Evolutionary conservation across 805 yeast species (phyloP).

Genomic region (Kodamaea hsintzibuensis): DNA sequence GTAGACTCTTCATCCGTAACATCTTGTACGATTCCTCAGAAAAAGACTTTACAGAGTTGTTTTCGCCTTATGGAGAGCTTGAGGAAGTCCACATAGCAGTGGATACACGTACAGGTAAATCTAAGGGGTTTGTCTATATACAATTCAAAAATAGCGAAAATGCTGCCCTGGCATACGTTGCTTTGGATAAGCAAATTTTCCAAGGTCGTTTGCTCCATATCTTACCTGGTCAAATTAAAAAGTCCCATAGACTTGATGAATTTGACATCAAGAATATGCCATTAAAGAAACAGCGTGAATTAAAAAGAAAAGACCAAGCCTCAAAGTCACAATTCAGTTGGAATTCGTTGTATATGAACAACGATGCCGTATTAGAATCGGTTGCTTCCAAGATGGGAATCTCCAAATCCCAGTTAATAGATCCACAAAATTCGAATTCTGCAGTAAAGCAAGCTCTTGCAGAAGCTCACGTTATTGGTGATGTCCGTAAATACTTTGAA

Average conservation of each 20-base stretch:
- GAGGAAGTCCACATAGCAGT: slow-evolving; percentile 92
- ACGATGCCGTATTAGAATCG: slow-evolving; percentile 88
- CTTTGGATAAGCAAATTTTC: slow-evolving; percentile 82
- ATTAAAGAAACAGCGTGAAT: slow-evolving; percentile 83
- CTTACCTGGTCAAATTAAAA: slow-evolving; percentile 80
- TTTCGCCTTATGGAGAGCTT: slow-evolving; percentile 65
- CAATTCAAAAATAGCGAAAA: slow-evolving; percentile 65
- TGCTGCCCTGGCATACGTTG: slow-evolving; percentile 74
- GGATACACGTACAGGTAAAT: slow-evolving; percentile 84
- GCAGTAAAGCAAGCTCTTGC: slow-evolving; percentile 98
- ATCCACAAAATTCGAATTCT: slow-evolving; percentile 81
- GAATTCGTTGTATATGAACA: slow-evolving; percentile 90
- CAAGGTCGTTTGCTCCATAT: slow-evolving; percentile 94
- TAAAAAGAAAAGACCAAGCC: slow-evolving; percentile 83
- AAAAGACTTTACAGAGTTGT: slow-evolving; percentile 68
- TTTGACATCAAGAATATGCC: slow-evolving; percentile 90
- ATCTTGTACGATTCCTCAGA: slow-evolving; percentile 79
- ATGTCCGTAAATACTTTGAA: slow-evolving; percentile 86
- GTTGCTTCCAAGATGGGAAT: slow-evolving; percentile 86
- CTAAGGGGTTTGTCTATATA: slow-evolving; percentile 91
- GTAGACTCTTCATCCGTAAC: slow-evolving; percentile 86
- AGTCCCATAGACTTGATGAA: slow-evolving; percentile 83
- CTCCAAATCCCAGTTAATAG: slow-evolving; percentile 77
- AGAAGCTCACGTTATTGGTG: slow-evolving; percentile 92
- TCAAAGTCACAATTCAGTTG: slow-evolving; percentile 86